phyloP scores from a whole-genome alignment of 1,284 basidiomycete species.

The Puccinia coronata region DNA sequence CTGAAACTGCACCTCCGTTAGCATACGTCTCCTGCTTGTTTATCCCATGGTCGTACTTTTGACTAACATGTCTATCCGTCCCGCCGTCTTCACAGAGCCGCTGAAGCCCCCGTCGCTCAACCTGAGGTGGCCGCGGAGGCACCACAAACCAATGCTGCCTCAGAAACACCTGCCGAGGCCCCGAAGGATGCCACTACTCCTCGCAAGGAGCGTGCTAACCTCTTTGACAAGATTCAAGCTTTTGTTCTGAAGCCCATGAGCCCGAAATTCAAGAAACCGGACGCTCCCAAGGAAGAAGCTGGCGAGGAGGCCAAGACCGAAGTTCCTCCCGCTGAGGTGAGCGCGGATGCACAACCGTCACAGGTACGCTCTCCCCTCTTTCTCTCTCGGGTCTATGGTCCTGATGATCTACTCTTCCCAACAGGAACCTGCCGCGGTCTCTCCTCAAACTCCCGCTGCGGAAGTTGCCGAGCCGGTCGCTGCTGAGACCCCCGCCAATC shows the following conservation, averaged over 20 bases:
- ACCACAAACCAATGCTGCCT: background rate
- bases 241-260: slow-evolving; percentile 49
- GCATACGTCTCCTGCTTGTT: background rate
- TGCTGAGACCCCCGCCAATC: background rate
- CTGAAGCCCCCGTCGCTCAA: background rate
- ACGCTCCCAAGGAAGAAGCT: slow-evolving; percentile 24
- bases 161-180: background rate
- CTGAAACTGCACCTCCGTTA: background rate
- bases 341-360: background rate
- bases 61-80: background rate
- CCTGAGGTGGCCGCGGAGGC: slow-evolving; percentile 7
- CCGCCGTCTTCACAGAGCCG: background rate
- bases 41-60: no score
- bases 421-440: background rate
- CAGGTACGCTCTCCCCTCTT: slow-evolving; percentile 14
- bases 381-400: background rate
- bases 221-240: slow-evolving; percentile 46
- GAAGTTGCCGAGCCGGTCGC: background rate
- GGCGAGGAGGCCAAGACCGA: slow-evolving; percentile 1
- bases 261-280: slow-evolving; percentile 39
- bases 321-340: background rate
- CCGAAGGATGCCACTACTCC: slow-evolving; percentile 32
- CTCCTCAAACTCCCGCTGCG: background rate
- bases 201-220: slow-evolving; percentile 39
- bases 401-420: background rate